Conservation (phyloP, 371 early-diverging fungal genomes). For the Mucor sp. region DNA sequence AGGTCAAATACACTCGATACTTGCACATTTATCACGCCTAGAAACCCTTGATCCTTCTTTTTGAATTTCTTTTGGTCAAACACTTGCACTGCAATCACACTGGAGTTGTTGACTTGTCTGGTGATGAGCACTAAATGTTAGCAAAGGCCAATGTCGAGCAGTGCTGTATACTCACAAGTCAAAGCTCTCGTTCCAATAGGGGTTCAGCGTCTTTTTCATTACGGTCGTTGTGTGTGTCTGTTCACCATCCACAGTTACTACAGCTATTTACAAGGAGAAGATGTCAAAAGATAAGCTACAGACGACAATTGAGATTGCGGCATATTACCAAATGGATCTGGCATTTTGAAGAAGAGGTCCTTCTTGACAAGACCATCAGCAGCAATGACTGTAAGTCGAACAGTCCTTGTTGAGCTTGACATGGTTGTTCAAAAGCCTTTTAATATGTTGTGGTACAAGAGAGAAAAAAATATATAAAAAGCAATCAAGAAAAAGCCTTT, state of each 20-base stretch:
- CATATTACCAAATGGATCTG: constrained; percentile 66
- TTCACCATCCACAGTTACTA: constrained; percentile 89
- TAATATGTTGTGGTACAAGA: neutral
- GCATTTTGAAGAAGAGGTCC: constrained; percentile 75
- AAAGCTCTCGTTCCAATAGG: constrained; percentile 84
- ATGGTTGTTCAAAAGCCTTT: neutral
- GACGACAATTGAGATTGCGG: constrained; percentile 10
- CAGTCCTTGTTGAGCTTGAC: constrained; percentile 32
- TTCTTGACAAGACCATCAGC: constrained; percentile 91
- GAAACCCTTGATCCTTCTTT: constrained; percentile 93
- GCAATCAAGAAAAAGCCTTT: neutral
- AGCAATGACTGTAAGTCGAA: constrained; percentile 75
- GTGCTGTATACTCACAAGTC: constrained; percentile 50
- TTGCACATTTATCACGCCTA: constrained; percentile 91
- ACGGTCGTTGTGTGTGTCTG: constrained; percentile 86
- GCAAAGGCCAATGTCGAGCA: neutral
- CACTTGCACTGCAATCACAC: constrained; percentile 91
- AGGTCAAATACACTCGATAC: constrained; percentile 83
- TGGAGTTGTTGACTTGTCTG: constrained; percentile 74
- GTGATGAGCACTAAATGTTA: neutral
- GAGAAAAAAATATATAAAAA: constrained; percentile 7
- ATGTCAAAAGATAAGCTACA: neutral
- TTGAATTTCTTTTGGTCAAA: constrained; percentile 97
- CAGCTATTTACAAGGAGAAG: constrained; percentile 54
- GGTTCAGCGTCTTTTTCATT: constrained; percentile 78